Evolutionary conservation across 495 filamentous ascomycete species (phyloP).

Genomic region (Aspergillus sclerotioniger): DNA sequence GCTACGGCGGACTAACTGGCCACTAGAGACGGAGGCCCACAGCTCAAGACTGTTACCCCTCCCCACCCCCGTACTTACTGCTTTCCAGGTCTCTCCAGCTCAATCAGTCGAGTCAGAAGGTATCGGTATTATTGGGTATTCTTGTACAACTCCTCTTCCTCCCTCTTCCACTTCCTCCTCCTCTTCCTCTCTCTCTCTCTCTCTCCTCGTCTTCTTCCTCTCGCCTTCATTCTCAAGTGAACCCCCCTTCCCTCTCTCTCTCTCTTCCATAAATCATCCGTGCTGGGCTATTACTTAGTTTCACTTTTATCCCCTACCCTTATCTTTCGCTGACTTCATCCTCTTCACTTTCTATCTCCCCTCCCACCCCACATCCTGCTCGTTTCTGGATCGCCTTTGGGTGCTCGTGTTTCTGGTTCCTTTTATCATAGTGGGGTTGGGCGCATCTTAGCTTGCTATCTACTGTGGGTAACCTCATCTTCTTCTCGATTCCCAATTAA

Average conservation of each 20-base stretch:
- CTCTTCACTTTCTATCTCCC: background rate
- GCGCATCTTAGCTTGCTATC: slow-evolving; percentile 5
- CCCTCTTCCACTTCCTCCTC: background rate
- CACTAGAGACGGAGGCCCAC: slow-evolving; percentile 10
- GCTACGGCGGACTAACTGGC: slow-evolving; percentile 9
- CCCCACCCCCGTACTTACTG: slow-evolving; percentile 26
- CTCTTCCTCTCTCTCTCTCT: slow-evolving; percentile 9
- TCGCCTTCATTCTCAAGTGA: background rate
- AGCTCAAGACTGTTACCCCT: slow-evolving; percentile 20
- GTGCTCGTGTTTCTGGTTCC: background rate
- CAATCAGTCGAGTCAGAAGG: no score
- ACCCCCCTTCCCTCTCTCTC: no score
- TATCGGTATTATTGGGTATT: background rate
- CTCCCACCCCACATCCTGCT: background rate
- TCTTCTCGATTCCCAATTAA: slow-evolving; percentile 2
- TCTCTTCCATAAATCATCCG: slow-evolving; percentile 4
- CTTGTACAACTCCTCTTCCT: background rate
- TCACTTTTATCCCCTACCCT: background rate
- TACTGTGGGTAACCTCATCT: slow-evolving; percentile 1
- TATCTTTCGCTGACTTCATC: background rate
- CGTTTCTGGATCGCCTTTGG: background rate
- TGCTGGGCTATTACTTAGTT: slow-evolving; percentile 3
- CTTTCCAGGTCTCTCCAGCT: no score
- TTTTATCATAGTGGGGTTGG: slow-evolving; percentile 15
- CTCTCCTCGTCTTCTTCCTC: slow-evolving; percentile 10